Percentiles rank a stretch among this genome's conserved stretches.
Conservation (phyloP, 2,329 filamentous ascomycete species). For the Gaeumannomyces sp. region DNA sequence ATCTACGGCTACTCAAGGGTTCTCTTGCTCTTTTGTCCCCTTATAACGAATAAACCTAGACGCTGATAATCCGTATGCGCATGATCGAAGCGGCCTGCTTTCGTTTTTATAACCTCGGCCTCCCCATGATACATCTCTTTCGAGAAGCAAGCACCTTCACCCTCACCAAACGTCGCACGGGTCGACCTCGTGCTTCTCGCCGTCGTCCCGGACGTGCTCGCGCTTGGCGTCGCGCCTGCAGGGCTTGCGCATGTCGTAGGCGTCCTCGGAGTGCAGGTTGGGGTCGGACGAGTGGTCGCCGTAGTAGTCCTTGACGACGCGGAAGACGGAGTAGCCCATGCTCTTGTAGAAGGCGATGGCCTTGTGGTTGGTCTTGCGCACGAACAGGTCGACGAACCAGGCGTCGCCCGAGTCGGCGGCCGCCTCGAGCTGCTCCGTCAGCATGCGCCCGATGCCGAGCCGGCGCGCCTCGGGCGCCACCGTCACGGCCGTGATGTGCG, state of each 20-base stretch:
- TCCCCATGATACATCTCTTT: too few relatives aligned
- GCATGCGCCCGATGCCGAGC: constrained; percentile 76
- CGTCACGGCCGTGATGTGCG: constrained; percentile 92
- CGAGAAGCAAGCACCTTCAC: too few relatives aligned
- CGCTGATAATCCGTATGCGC: too few relatives aligned
- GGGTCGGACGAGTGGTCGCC: constrained; percentile 70
- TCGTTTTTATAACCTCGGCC: too few relatives aligned
- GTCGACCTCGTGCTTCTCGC: constrained; percentile 69
- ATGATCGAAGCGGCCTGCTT: too few relatives aligned
- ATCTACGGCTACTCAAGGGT: too few relatives aligned
- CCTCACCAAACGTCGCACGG: constrained; percentile 80
- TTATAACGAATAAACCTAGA: too few relatives aligned
- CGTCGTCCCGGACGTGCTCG: constrained; percentile 73
- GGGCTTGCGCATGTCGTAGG: constrained; percentile 94
- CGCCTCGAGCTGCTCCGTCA: constrained; percentile 76
- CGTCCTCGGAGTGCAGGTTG: constrained; percentile 67
- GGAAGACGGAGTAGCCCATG: constrained; percentile 87
- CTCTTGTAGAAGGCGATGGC: constrained; percentile 85
- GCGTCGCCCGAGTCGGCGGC: constrained; percentile 75
- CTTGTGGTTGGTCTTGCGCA: constrained; percentile 78
- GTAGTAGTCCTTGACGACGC: constrained; percentile 88
- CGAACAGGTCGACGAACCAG: constrained; percentile 96
- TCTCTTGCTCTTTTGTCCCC: too few relatives aligned
- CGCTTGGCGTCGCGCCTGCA: constrained; percentile 71
- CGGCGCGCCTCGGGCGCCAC: constrained; percentile 82